Percentiles rank a stretch among this genome's conserved stretches.
These are phyloP conservation scores for Talinum fruticosum DNA, from an alignment of 148 eudicot genomes.

Conservation along the genomic window DNA sequence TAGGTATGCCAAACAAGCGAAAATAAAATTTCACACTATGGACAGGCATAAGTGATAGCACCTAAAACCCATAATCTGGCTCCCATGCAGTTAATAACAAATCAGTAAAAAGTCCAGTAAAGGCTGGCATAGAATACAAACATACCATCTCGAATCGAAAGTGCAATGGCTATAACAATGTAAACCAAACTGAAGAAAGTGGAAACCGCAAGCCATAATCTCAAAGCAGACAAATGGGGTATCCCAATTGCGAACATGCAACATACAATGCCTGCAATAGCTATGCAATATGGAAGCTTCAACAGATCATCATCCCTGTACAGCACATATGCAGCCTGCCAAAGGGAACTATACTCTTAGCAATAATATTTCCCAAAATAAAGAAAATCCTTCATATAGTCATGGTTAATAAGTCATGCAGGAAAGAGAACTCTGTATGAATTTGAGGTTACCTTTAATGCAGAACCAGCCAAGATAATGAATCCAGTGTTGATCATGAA, in stretches of 20 bases:
- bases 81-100: background rate
- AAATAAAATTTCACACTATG: background rate
- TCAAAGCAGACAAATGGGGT: slow-evolving; percentile 84
- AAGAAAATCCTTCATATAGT: background rate
- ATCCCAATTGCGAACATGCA: slow-evolving; percentile 74
- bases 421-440: background rate
- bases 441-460: background rate
- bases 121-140: slow-evolving; percentile 7
- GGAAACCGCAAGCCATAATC: slow-evolving; percentile 84
- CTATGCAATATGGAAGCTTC: slow-evolving; percentile 86
- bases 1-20: too few species aligned
- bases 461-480: slow-evolving; percentile 8
- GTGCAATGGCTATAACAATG: slow-evolving; percentile 60
- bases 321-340: slow-evolving; percentile 72
- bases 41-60: background rate
- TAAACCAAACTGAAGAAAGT: slow-evolving; percentile 72
- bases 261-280: slow-evolving; percentile 69
- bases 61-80: background rate
- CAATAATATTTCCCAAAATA: background rate
- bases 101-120: background rate
- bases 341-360: background rate
- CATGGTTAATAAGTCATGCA: background rate
- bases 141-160: slow-evolving; percentile 75
- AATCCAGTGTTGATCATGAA: slow-evolving; percentile 67
- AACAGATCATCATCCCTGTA: slow-evolving; percentile 47